phyloP scores from a whole-genome alignment of 768 basidiomycete species.

The Lentinula detonsa region DNA sequence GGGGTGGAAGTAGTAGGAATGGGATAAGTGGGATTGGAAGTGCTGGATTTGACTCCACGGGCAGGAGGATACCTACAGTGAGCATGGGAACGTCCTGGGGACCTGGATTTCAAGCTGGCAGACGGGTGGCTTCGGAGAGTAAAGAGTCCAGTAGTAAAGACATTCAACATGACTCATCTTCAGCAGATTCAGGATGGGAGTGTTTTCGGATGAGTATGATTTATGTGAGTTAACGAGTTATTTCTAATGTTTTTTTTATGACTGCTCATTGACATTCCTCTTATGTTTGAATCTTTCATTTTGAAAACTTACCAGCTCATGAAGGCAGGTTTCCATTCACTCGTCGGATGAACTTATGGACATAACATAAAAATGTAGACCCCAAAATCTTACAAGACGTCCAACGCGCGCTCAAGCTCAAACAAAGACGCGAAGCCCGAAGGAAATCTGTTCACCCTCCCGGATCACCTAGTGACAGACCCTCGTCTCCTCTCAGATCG shows the following conservation, averaged over 20 bases:
- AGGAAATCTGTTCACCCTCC: slow-evolving; percentile 21
- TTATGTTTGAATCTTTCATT: neutral
- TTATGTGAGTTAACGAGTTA: slow-evolving; percentile 45
- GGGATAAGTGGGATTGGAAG: neutral
- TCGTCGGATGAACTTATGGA: neutral
- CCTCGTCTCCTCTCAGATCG: neutral
- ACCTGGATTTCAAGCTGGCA: neutral
- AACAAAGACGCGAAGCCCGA: slow-evolving; percentile 71
- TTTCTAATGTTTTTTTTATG: slow-evolving; percentile 3
- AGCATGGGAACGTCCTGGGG: neutral
- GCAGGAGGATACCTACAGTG: neutral
- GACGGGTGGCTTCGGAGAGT: neutral
- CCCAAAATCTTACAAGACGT: slow-evolving; percentile 76
- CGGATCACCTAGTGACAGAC: neutral
- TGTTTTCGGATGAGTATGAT: slow-evolving; percentile 70
- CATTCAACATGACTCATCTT: neutral
- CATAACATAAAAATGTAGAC: slow-evolving; percentile 34
- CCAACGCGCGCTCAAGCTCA: slow-evolving; percentile 66
- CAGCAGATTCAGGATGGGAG: neutral
- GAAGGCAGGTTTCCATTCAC: slow-evolving; percentile 50
- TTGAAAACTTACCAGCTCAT: slow-evolving; percentile 39
- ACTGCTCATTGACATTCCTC: neutral
- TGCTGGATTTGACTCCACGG: neutral
- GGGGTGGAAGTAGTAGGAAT: neutral
- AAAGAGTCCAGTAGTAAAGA: neutral